phyloP scores from a whole-genome alignment of 169 alveolate species.

The Ichthyophthirius multifiliis region DNA sequence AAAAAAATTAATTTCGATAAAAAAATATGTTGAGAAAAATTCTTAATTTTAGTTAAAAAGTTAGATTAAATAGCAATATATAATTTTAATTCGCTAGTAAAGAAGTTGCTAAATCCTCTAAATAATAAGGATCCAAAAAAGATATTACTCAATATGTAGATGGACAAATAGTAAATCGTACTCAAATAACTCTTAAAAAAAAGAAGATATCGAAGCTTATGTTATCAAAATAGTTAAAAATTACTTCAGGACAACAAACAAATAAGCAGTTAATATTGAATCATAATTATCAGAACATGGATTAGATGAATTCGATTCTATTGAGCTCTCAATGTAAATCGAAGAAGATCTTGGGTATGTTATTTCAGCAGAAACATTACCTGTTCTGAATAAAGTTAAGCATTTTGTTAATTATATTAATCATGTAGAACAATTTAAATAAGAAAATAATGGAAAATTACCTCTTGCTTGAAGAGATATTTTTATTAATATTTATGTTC shows the following conservation, averaged over 20 bases:
- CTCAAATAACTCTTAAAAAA: slow-evolving; percentile 14
- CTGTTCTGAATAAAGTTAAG: slow-evolving; percentile 40
- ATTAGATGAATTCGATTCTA: slow-evolving; percentile 40
- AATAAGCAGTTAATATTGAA: slow-evolving; percentile 22
- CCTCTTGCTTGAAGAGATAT: slow-evolving; percentile 40
- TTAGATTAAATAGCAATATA: no score
- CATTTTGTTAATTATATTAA: slow-evolving; percentile 43
- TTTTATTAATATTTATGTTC: slow-evolving; percentile 9
- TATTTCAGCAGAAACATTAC: slow-evolving; percentile 49
- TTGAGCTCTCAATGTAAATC: slow-evolving; percentile 46
- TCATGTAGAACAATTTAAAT: slow-evolving; percentile 42
- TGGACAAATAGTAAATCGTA: slow-evolving; percentile 7
- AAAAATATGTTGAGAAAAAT: no score
- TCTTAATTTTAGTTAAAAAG: no score
- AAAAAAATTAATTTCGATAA: no score
- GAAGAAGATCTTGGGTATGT: slow-evolving; percentile 48
- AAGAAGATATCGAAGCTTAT: slow-evolving; percentile 42
- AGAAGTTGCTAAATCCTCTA: no score
- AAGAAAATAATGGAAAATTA: slow-evolving; percentile 3
- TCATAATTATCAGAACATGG: slow-evolving; percentile 39
- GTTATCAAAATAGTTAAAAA: slow-evolving; percentile 28
- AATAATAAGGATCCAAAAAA: no score
- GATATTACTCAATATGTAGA: slow-evolving; percentile 3
- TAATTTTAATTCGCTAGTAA: no score
- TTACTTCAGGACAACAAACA: slow-evolving; percentile 46